Conservation (phyloP, 257 asterid species). For the Lithospermum erythrorhizon region DNA sequence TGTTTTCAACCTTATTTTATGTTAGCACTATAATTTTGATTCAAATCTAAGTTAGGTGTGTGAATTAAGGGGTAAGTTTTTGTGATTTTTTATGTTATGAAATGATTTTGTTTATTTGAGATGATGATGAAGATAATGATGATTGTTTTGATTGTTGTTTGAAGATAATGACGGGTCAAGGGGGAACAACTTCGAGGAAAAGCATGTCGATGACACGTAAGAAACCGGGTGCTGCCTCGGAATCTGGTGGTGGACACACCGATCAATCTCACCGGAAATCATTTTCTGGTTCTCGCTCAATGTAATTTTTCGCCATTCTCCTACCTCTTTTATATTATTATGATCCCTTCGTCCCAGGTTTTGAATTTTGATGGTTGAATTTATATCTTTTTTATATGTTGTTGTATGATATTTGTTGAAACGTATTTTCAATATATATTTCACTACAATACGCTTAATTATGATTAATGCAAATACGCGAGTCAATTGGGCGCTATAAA, state of each 20-base stretch:
- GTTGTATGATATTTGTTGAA: not conserved
- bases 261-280: constrained; percentile 43
- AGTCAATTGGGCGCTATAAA: not conserved
- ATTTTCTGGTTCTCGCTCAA: constrained; percentile 49
- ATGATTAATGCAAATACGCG: not conserved
- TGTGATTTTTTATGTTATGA: too few relatives aligned
- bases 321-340: not conserved
- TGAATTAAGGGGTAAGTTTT: too few relatives aligned
- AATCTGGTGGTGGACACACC: constrained; percentile 19
- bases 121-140: too few relatives aligned
- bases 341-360: too few relatives aligned
- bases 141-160: not conserved
- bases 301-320: constrained; percentile 26
- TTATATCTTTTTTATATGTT: not conserved
- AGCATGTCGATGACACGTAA: constrained; percentile 42
- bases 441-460: too few relatives aligned
- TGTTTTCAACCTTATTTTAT: too few relatives aligned
- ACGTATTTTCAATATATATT: too few relatives aligned
- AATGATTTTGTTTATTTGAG: too few relatives aligned
- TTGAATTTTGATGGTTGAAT: too few relatives aligned
- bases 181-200: constrained; percentile 62
- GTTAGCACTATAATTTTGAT: too few relatives aligned
- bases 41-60: too few relatives aligned
- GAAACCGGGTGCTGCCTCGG: constrained; percentile 25
- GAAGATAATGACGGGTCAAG: constrained; percentile 57